Evolutionary conservation across 345 rosid genomes (phyloP).

Genomic region (Acer campestre): DNA sequence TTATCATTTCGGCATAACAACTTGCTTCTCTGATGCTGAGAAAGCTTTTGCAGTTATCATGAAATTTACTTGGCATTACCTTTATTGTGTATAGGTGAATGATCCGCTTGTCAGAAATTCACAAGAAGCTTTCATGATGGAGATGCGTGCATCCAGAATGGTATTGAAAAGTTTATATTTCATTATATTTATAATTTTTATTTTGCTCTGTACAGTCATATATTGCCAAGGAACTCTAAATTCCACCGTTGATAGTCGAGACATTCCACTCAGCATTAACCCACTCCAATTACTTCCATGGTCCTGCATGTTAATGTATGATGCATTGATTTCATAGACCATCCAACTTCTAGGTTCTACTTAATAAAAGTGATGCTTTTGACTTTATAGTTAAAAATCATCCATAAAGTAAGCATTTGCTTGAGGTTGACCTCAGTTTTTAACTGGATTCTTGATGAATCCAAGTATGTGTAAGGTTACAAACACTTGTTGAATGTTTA

Average conservation of each 20-base stretch:
- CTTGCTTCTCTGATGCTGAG: background rate
- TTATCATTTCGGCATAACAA: background rate
- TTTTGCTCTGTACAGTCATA: background rate
- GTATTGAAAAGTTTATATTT: conserved; percentile 27
- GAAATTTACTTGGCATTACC: background rate
- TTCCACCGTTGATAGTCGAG: background rate
- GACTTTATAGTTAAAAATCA: no score
- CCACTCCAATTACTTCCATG: background rate
- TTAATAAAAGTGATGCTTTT: background rate
- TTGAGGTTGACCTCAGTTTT: background rate
- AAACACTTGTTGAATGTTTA: background rate
- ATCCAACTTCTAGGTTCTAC: background rate
- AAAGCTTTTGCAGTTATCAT: background rate
- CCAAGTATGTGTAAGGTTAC: background rate
- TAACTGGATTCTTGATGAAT: background rate
- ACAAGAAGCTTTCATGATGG: conserved; percentile 94
- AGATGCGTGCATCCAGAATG: conserved; percentile 95
- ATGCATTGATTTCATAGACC: background rate
- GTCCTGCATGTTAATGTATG: background rate
- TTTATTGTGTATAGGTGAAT: conserved; percentile 53
- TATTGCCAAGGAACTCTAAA: background rate
- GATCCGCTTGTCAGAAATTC: conserved; percentile 79
- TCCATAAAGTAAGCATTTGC: no score
- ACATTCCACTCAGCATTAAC: background rate
- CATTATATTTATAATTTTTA: background rate